Conservation (phyloP, 305 asterid genomes). For the Fraxinus nigra region DNA sequence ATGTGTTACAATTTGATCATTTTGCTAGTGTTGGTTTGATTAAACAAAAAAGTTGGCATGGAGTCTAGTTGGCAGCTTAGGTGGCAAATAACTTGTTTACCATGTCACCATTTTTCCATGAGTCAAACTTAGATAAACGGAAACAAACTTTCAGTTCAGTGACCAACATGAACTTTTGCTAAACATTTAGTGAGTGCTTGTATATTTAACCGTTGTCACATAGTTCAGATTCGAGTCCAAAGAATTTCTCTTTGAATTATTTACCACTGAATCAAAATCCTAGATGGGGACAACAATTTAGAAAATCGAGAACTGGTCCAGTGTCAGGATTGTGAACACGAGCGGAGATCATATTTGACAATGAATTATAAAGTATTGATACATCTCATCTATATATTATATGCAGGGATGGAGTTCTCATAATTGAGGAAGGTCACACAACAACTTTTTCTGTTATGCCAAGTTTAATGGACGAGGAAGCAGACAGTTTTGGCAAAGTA, state of each 20-base stretch:
- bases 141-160: neutral
- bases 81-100: neutral
- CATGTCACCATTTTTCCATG: neutral
- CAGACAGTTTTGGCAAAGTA: conserved; percentile 67
- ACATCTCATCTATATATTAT: conserved; percentile 64
- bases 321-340: conserved; percentile 46
- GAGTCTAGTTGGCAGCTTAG: neutral
- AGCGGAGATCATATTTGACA: conserved; percentile 40
- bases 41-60: neutral
- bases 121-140: neutral
- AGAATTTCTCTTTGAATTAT: conserved; percentile 4
- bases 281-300: conserved; percentile 37
- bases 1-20: neutral
- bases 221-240: neutral
- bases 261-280: conserved; percentile 30
- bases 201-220: neutral
- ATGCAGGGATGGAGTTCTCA: conserved; percentile 95
- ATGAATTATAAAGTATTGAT: conserved; percentile 54
- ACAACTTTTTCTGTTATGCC: conserved; percentile 81
- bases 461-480: conserved; percentile 86
- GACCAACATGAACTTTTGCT: neutral
- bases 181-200: neutral
- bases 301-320: conserved; percentile 56
- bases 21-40: neutral
- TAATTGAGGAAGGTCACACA: conserved; percentile 76